Evolutionary conservation across 306 rosid species (phyloP).

Genomic region (Lathyrus aphaca): DNA sequence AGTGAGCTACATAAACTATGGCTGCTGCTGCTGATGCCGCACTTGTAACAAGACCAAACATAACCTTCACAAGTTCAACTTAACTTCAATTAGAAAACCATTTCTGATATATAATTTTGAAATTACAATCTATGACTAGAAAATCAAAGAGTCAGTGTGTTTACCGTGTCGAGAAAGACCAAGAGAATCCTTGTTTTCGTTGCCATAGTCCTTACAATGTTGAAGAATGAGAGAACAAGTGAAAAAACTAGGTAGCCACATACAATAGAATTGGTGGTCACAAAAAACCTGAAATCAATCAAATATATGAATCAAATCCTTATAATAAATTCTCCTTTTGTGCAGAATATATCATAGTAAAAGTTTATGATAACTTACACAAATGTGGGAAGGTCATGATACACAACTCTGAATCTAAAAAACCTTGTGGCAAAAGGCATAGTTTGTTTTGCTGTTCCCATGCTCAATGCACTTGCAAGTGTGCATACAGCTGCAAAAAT

Average conservation of each 20-base stretch:
- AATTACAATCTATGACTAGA: not conserved
- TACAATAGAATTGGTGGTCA: slow-evolving; percentile 53
- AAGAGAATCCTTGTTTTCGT: slow-evolving; percentile 48
- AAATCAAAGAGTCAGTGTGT: not conserved
- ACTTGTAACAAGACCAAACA: slow-evolving; percentile 51
- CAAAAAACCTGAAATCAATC: slow-evolving; percentile 54
- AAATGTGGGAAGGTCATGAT: slow-evolving; percentile 49
- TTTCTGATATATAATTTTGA: not conserved
- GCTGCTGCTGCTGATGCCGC: slow-evolving; percentile 63
- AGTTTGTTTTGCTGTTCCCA: slow-evolving; percentile 45
- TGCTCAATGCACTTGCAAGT: slow-evolving; percentile 39
- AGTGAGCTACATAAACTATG: slow-evolving; percentile 52
- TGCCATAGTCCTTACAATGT: slow-evolving; percentile 46
- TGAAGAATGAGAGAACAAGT: slow-evolving; percentile 51
- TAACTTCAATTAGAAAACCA: not conserved
- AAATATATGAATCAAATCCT: not conserved
- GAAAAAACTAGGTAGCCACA: slow-evolving; percentile 60
- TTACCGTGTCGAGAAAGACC: slow-evolving; percentile 64
- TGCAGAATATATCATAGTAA: not conserved
- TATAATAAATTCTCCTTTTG: not conserved
- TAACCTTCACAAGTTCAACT: slow-evolving; percentile 44
- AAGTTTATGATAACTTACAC: slow-evolving; percentile 40
- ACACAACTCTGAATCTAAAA: slow-evolving; percentile 43
- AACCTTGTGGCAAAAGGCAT: slow-evolving; percentile 48
- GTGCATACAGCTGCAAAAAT: slow-evolving; percentile 37